Evolutionary conservation across 129 eudicot species (phyloP).

Genomic region (Erigeron canadensis): DNA sequence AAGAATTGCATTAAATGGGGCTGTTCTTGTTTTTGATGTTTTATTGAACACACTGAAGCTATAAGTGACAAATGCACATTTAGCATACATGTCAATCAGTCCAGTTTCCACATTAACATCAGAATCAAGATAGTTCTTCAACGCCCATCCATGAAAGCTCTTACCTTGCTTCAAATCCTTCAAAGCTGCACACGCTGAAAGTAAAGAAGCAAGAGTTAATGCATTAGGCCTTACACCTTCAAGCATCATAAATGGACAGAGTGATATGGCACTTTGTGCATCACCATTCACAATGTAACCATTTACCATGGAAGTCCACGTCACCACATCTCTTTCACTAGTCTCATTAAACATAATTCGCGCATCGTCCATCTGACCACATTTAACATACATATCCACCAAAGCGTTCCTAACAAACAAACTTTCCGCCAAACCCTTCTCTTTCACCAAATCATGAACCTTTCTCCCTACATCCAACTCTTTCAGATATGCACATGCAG

Average conservation of each 20-base stretch:
- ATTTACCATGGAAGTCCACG: constrained; percentile 82
- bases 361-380: constrained; percentile 67
- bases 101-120: constrained; percentile 75
- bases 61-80: constrained; percentile 45
- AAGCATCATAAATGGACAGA: constrained; percentile 51
- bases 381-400: constrained; percentile 81
- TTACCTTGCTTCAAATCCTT: constrained; percentile 56
- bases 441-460: constrained; percentile 53
- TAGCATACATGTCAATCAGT: constrained; percentile 77
- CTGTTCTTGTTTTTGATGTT: constrained; percentile 57
- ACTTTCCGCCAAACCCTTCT: constrained; percentile 41
- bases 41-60: constrained; percentile 52
- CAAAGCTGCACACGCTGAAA: constrained; percentile 62
- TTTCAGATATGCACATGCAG: constrained; percentile 69
- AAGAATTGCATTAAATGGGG: constrained; percentile 75
- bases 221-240: constrained; percentile 74
- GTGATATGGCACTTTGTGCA: constrained; percentile 40
- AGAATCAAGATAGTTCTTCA: constrained; percentile 51
- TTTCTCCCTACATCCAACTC: constrained; percentile 47
- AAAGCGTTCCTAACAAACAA: constrained; percentile 68
- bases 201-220: constrained; percentile 66
- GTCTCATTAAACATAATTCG: constrained; percentile 47
- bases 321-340: constrained; percentile 66
- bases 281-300: constrained; percentile 57
- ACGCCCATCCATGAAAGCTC: constrained; percentile 75